Conservation (phyloP, 352 stramenopile genomes). For the Phytophthora quininea region DNA sequence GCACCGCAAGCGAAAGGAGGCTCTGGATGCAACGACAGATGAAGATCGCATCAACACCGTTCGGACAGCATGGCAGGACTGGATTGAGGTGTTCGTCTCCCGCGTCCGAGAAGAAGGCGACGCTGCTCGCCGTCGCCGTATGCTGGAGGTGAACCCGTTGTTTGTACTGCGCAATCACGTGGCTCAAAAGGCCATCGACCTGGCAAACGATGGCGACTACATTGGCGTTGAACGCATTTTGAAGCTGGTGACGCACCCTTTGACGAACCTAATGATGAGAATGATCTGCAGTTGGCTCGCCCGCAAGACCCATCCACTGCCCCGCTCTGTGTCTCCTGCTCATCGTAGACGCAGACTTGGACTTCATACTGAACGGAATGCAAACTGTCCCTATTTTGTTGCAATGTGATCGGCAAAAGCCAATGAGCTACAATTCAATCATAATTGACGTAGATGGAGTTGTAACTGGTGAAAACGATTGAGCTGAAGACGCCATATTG, state of each 20-base stretch:
- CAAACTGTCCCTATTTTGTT: too few relatives aligned
- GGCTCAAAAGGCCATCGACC: constrained; percentile 88
- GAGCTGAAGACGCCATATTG: too few relatives aligned
- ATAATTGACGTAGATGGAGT: too few relatives aligned
- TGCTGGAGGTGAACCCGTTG: constrained; percentile 78
- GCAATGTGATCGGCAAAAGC: too few relatives aligned
- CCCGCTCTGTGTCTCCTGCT: constrained; percentile 85
- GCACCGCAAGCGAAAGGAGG: constrained; percentile 49
- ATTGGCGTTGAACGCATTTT: constrained; percentile 71
- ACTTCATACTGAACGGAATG: neutral
- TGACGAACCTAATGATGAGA: constrained; percentile 42
- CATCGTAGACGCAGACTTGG: constrained; percentile 45
- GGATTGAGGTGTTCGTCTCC: constrained; percentile 59
- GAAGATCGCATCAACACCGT: constrained; percentile 53
- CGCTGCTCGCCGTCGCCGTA: constrained; percentile 41
- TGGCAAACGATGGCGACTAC: constrained; percentile 72
- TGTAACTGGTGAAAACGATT: too few relatives aligned
- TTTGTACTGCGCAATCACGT: constrained; percentile 91
- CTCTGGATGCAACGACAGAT: constrained; percentile 52
- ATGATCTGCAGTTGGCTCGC: constrained; percentile 51
- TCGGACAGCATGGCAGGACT: constrained; percentile 55
- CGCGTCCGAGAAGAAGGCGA: constrained; percentile 56
- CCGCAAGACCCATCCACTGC: constrained; percentile 57
- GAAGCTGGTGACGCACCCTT: constrained; percentile 70
- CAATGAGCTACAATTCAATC: too few relatives aligned